A percentile compares a stretch with the other conserved stretches of the same genome.
Conservation (phyloP, 2,329 filamentous ascomycete genomes). For the Fonsecaea nubica region DNA sequence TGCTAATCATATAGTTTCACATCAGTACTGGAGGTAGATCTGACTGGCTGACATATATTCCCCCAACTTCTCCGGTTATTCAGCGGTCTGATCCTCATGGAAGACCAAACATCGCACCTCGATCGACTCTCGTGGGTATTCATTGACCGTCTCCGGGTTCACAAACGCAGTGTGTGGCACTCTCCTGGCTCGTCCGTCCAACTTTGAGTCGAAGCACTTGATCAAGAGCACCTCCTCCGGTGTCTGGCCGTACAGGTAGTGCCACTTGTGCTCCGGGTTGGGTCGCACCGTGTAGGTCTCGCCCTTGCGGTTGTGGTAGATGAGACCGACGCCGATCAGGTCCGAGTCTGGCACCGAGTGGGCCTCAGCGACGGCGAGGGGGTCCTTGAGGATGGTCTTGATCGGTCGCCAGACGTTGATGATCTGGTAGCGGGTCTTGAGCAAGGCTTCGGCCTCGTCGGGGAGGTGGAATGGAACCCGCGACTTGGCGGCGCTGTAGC, state of each 20-base stretch:
- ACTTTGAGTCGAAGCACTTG: conserved; percentile 67
- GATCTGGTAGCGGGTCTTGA: conserved; percentile 56
- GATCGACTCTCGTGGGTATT: conserved; percentile 60
- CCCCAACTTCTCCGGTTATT: conserved; percentile 15
- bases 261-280: conserved; percentile 57
- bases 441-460: conserved; percentile 51
- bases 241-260: conserved; percentile 59
- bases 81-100: conserved; percentile 39
- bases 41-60: no score
- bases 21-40: not conserved
- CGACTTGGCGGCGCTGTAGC: conserved; percentile 51
- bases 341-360: conserved; percentile 58
- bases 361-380: conserved; percentile 61
- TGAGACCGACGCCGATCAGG: conserved; percentile 57
- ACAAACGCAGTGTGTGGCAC: conserved; percentile 65
- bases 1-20: not conserved
- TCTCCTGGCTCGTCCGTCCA: conserved; percentile 58
- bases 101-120: conserved; percentile 57
- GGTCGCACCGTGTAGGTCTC: conserved; percentile 58
- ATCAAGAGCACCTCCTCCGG: conserved; percentile 64
- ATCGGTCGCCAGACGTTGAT: conserved; percentile 62
- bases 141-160: conserved; percentile 53
- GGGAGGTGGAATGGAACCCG: conserved; percentile 55
- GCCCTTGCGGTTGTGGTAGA: conserved; percentile 59
- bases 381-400: conserved; percentile 60